Base-by-base conservation (phyloP, 2,329 filamentous ascomycete genomes). In the Claviceps capensis region DNA sequence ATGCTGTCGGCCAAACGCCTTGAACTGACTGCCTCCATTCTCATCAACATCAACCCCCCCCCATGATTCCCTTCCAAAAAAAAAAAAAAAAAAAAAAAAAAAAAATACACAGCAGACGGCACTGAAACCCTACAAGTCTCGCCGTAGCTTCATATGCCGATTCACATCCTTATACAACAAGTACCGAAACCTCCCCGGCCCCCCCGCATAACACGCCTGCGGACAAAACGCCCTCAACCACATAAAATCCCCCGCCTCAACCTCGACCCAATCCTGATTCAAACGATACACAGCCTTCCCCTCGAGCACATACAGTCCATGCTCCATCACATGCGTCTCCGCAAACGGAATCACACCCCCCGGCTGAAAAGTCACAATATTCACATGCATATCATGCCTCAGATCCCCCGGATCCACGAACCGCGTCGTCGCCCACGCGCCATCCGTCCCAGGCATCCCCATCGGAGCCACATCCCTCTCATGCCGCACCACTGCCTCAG, bases 311-410 rank as follows among this genome's bases (percentile, higher is more conserved):
- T 53, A 53, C n/a, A 53, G 52, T 1, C 52, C 52, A 16, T 53
- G 52, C 48, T 53, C 52, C 52, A 53, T 53, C 26, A 53, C 52
- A 44, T 53, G 52, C 14, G 52, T 53, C 43, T 53, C 52, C 4
- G 52, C 52, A 36, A 53, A 53, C 9, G 52, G 52, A 16, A 53
- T 53, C 8, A 53, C 52, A 9, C 37, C 52, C 14, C 52, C 52
- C 3, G 52, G 52, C 48, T 50, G 42, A 30, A 53, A 50, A 1
- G 52, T 53, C 9, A 53, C 52, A 11, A 53, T 48, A 38, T 9
- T 53, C 19, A 53, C 52, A 16, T 53, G 52, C 52, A 53, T 53
- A 44, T 53, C 52, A 37, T 53, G 52, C 8, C 52, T 48, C 23
- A 53, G 44, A 17, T 53, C 52, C 8, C 22, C 5, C 36, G 52